Evolutionary conservation across 1,284 basidiomycete genomes (phyloP).

Genomic region (Taiwanofungus camphoratus): DNA sequence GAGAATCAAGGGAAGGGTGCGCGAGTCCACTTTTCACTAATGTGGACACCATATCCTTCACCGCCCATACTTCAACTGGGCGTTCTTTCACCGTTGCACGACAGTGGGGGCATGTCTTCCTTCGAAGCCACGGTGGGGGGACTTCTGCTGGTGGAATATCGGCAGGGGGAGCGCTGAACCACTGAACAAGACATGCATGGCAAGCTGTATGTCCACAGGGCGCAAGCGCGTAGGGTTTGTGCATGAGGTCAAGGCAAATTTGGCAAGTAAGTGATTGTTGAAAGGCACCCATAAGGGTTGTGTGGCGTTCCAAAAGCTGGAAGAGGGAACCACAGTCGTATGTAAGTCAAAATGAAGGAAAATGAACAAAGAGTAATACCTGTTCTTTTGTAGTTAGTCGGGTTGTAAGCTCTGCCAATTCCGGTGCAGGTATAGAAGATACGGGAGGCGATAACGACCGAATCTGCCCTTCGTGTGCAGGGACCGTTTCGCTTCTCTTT

Average conservation of each 20-base stretch:
- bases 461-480: neutral
- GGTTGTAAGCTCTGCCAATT: slow-evolving; percentile 9
- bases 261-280: slow-evolving; percentile 66
- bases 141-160: slow-evolving; percentile 14
- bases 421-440: neutral
- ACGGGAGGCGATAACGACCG: no score
- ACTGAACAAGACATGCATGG: slow-evolving; percentile 62
- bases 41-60: slow-evolving; percentile 58
- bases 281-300: slow-evolving; percentile 41
- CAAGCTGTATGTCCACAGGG: slow-evolving; percentile 75
- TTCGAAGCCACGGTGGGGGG: slow-evolving; percentile 28
- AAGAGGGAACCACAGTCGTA: slow-evolving; percentile 17
- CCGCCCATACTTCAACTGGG: slow-evolving; percentile 65
- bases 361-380: slow-evolving; percentile 14
- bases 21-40: slow-evolving; percentile 49
- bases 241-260: slow-evolving; percentile 67
- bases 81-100: slow-evolving; percentile 53
- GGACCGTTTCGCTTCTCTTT: slow-evolving; percentile 6
- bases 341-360: neutral
- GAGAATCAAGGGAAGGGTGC: slow-evolving; percentile 21
- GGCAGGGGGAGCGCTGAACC: slow-evolving; percentile 52
- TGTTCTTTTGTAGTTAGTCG: slow-evolving; percentile 13
- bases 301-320: slow-evolving; percentile 42
- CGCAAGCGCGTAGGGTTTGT: slow-evolving; percentile 62
- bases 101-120: slow-evolving; percentile 74